Conservation (phyloP, 2,329 filamentous ascomycete genomes). For the Aspergillus versicolor region DNA sequence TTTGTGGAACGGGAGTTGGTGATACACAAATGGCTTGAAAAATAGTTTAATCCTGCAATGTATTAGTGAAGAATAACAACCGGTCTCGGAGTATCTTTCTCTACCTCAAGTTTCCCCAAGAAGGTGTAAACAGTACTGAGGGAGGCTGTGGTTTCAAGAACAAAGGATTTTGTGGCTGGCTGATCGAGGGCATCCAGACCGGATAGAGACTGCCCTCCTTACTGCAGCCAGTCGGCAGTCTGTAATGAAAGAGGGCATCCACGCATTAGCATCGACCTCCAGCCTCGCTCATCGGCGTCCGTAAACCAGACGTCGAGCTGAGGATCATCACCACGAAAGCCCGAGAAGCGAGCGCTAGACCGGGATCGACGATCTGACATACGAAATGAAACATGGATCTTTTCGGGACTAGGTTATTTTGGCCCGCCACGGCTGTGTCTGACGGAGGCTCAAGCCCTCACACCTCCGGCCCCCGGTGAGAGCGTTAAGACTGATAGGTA, state of each 20-base stretch:
- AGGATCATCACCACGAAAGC: constrained; percentile 8
- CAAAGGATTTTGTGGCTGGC: constrained; percentile 3
- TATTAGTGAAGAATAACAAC: constrained; percentile 1
- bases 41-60: constrained; percentile 5
- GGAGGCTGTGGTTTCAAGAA: not conserved
- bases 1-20: constrained; percentile 21
- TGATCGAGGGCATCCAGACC: not conserved
- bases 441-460: not conserved
- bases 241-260: constrained; percentile 7
- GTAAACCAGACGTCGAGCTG: not conserved
- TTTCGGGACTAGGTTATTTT: constrained; percentile 6
- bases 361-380: constrained; percentile 9
- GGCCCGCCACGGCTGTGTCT: not conserved
- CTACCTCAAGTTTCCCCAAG: not conserved
- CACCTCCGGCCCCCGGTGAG: constrained; percentile 5
- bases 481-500: not conserved
- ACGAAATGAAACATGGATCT: constrained; percentile 2
- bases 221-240: constrained; percentile 1
- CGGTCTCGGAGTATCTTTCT: not conserved
- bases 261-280: constrained; percentile 7
- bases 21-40: constrained; percentile 18
- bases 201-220: constrained; percentile 5
- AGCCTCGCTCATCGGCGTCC: constrained; percentile 7
- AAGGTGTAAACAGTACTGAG: not conserved
- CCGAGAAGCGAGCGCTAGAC: not conserved